These are phyloP conservation scores for Neoarthrinium moseri DNA, from an alignment of 2,329 filamentous ascomycete species.

Conservation along the genomic window DNA sequence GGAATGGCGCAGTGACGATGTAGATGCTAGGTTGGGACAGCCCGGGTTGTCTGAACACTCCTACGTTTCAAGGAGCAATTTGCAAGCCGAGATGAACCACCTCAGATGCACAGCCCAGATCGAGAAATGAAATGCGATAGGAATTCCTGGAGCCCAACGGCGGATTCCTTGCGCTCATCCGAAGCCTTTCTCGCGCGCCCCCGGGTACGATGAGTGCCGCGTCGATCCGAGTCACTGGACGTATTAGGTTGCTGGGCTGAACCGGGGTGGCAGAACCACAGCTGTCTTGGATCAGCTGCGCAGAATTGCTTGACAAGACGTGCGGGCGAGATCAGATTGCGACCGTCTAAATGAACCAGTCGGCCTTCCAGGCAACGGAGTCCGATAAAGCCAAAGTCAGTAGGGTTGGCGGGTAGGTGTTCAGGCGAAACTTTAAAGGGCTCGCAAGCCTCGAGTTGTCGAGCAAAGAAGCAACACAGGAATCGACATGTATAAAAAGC, in stretches of 20 bases:
- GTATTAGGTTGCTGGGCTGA: not conserved
- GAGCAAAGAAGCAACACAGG: not conserved
- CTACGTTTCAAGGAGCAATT: not conserved
- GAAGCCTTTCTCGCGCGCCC: not conserved
- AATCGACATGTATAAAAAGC: not conserved
- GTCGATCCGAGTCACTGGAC: not conserved
- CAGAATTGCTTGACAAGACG: not conserved
- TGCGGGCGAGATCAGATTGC: not conserved
- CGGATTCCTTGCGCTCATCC: slow-evolving; percentile 2
- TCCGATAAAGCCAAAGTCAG: too few species aligned
- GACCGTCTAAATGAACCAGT: too few species aligned
- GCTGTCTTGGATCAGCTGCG: not conserved
- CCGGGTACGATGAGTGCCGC: slow-evolving; percentile 1
- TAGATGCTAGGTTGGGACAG: not conserved
- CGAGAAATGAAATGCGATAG: not conserved
- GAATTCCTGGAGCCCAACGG: not conserved
- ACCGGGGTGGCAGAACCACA: not conserved
- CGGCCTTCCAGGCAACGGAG: too few species aligned
- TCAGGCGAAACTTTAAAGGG: too few species aligned
- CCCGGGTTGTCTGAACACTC: not conserved
- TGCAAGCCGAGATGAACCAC: not conserved
- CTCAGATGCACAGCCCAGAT: not conserved
- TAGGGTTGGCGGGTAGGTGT: too few species aligned
- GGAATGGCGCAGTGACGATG: slow-evolving; percentile 1
- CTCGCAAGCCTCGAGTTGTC: too few species aligned